These are phyloP conservation scores for Coemansia sp. DNA, from an alignment of 192 early-diverging fungal genomes.

Conservation along the genomic window DNA sequence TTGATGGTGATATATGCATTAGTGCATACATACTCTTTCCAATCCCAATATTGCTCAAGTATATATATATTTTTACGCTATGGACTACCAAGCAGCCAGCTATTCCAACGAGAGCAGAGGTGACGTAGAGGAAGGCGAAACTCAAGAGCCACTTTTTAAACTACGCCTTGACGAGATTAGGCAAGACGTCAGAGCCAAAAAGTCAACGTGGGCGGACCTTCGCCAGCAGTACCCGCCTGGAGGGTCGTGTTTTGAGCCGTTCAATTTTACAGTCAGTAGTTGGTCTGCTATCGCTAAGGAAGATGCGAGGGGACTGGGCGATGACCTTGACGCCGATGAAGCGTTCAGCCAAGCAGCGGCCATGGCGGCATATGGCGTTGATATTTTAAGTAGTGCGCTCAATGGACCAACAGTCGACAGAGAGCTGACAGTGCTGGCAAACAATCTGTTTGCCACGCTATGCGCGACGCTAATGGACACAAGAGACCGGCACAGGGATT, in stretches of 20 bases:
- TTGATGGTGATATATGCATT: no score
- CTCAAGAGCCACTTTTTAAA: background rate
- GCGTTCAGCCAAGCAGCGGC: constrained; percentile 1
- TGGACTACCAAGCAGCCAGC: no score
- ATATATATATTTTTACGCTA: no score
- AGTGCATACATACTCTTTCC: no score
- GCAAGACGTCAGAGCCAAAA: background rate
- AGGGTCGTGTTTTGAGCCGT: background rate
- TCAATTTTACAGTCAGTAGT: background rate
- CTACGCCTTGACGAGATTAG: background rate
- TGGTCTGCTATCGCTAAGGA: background rate
- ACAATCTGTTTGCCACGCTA: background rate
- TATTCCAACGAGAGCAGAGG: background rate
- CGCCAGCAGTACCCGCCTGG: background rate
- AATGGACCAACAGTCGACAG: constrained; percentile 1
- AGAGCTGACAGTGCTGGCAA: background rate
- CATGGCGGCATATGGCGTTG: background rate
- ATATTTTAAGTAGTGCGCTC: background rate
- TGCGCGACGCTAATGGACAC: background rate
- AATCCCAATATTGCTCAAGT: no score
- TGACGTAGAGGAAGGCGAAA: background rate
- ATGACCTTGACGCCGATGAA: background rate
- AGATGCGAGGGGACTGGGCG: background rate
- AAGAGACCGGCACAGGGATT: background rate
- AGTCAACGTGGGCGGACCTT: background rate